Evolutionary conservation across 179 eudicot species (phyloP), one percentile per base, ranked within the genome.

Genomic region (Beta lomatogona): DNA sequence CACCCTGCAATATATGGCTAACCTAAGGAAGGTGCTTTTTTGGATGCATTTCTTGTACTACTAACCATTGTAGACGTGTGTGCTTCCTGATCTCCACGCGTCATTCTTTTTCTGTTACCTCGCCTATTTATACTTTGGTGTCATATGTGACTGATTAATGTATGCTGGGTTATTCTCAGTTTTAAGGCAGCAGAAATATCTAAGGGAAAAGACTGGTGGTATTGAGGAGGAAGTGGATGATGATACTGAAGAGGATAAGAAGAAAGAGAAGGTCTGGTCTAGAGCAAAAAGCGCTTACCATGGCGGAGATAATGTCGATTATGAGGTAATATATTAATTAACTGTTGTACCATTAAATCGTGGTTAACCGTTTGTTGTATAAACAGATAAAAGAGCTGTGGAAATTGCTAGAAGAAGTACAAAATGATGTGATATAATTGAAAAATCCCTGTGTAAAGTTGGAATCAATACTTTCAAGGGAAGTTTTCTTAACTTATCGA

Each of bases 191-290:
- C 90, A 87, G 50, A 91, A 89, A 80, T 87, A 77, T 84, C 41
- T 96, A 78, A 86, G 77, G 77, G 85, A 84, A 55, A 94, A 90
- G 86, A 46, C 76, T 55, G 97, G 93, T 22, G 95, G 89, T 28
- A 90, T 84, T 82, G 97, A 90, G 68, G 96, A 96, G 82, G 99
- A 89, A 67, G 78, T 80, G 83, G 82, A 83, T 70, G 97, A 91
- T 81, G 95, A 92, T 78, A 87, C 81, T 68, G 93, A 89, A 79
- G 93, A 94, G 36, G 94, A 89, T 53, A 93, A 89, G 80, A 84
- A 86, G 65, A 81, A 82, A 75, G 75, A 52, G 54, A 77, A 74
- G 75, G 83, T 85, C 21, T 92, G 98, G 99, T 86, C 92, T 18
- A 88, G 80, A 84, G 71, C 63, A 68, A 85, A 86, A 84, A 19